A percentile compares a stretch with the other conserved stretches of the same genome.
Conservation (phyloP, 257 asterid genomes). For the Solanum chmielewskii region DNA sequence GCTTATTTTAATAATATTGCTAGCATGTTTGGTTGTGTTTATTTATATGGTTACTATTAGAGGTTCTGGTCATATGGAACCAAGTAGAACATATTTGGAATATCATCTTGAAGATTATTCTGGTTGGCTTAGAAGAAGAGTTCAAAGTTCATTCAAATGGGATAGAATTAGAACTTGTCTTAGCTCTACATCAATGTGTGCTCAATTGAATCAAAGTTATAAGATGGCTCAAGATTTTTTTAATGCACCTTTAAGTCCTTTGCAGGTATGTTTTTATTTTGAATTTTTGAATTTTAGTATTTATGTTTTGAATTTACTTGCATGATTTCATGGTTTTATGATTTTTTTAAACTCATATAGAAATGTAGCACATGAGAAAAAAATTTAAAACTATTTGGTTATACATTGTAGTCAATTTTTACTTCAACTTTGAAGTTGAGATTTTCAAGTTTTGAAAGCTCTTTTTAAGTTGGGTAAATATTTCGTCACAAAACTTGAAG, state of each 20-base stretch:
- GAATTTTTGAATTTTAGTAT: background rate
- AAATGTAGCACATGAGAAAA: background rate
- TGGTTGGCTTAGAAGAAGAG: constrained; percentile 61
- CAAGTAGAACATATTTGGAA: constrained; percentile 71
- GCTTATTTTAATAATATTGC: constrained; percentile 58
- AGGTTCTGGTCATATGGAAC: constrained; percentile 66
- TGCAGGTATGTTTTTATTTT: constrained; percentile 42
- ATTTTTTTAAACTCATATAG: background rate
- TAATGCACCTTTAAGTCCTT: constrained; percentile 60
- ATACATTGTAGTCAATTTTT: background rate
- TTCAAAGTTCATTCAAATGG: constrained; percentile 63
- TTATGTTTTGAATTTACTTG: background rate
- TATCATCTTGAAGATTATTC: constrained; percentile 55
- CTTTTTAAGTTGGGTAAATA: background rate
- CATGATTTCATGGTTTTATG: background rate
- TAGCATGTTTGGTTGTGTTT: constrained; percentile 56
- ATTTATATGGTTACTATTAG: constrained; percentile 56
- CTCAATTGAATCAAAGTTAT: constrained; percentile 67
- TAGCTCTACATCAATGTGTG: constrained; percentile 57
- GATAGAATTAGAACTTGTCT: constrained; percentile 68
- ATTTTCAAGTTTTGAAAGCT: background rate
- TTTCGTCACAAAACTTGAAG: background rate
- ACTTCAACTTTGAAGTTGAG: background rate
- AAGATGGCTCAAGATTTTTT: constrained; percentile 89
- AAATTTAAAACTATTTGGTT: background rate